Conservation (phyloP, 164 flowering plant species). For the Warburgia ugandensis region DNA sequence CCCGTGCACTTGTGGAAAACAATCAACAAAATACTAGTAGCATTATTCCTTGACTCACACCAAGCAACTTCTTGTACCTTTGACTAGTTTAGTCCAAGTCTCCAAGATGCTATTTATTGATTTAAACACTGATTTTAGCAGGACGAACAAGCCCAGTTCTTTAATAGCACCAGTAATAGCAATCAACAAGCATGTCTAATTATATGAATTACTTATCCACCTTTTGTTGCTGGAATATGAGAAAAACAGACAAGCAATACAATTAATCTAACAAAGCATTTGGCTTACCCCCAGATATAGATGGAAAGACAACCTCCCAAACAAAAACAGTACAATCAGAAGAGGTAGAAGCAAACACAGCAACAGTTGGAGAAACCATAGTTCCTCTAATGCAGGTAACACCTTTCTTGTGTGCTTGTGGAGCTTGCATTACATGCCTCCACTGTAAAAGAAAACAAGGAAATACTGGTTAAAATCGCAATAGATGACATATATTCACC, state of each 20-base stretch:
- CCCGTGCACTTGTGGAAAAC: no score
- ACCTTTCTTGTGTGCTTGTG: constrained; percentile 76
- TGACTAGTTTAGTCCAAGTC: no score
- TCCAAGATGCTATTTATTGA: no score
- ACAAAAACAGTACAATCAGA: constrained; percentile 72
- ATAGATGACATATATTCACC: neutral
- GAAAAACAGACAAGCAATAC: neutral
- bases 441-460: constrained; percentile 42
- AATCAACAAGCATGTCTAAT: neutral
- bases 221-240: no score
- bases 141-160: neutral
- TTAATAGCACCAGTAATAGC: neutral
- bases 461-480: neutral
- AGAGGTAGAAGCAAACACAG: constrained; percentile 74
- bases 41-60: no score
- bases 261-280: constrained; percentile 1
- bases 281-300: constrained; percentile 46
- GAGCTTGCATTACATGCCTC: constrained; percentile 64
- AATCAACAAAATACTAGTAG: no score
- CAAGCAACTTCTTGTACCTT: no score
- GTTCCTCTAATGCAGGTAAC: constrained; percentile 81
- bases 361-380: constrained; percentile 51
- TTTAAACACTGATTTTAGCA: no score
- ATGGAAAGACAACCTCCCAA: constrained; percentile 65
- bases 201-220: no score